Conservation (phyloP, 257 asterid genomes). For the Penstemon barbatus region DNA sequence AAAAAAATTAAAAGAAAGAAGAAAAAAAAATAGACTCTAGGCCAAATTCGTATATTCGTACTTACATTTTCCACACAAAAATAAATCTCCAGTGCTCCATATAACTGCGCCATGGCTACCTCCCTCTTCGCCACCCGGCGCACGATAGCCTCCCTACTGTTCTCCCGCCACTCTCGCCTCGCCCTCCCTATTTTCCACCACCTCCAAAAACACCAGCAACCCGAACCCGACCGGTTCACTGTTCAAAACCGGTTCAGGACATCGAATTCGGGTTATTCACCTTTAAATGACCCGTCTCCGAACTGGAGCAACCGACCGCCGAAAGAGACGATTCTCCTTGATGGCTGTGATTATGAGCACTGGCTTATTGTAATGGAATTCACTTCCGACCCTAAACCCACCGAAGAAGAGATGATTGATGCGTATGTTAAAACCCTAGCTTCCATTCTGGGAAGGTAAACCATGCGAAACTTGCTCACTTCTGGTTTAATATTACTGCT, state of each 20-base stretch:
- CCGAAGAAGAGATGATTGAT: constrained; percentile 72
- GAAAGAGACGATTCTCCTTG: constrained; percentile 81
- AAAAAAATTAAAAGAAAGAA: no score
- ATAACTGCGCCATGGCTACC: constrained; percentile 49
- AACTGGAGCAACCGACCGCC: constrained; percentile 99
- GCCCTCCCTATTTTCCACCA: constrained; percentile 42
- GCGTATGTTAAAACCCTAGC: constrained; percentile 88
- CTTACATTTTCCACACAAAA: background rate
- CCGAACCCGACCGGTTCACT: constrained; percentile 16
- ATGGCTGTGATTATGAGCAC: constrained; percentile 95
- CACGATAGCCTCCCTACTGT: constrained; percentile 47
- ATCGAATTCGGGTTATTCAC: constrained; percentile 77
- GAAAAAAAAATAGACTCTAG: no score
- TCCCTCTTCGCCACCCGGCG: constrained; percentile 63
- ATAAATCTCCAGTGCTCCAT: background rate
- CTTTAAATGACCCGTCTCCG: constrained; percentile 89
- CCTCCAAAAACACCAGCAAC: constrained; percentile 20
- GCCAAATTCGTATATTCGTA: no score
- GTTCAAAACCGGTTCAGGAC: constrained; percentile 56
- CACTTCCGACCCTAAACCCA: constrained; percentile 61
- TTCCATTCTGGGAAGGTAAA: constrained; percentile 74
- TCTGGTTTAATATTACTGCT: no score
- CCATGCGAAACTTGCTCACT: background rate
- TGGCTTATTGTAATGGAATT: constrained; percentile 94
- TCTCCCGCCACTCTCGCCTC: constrained; percentile 54